Conservation (phyloP, 129 eudicot genomes). For the Tagetes patula region DNA sequence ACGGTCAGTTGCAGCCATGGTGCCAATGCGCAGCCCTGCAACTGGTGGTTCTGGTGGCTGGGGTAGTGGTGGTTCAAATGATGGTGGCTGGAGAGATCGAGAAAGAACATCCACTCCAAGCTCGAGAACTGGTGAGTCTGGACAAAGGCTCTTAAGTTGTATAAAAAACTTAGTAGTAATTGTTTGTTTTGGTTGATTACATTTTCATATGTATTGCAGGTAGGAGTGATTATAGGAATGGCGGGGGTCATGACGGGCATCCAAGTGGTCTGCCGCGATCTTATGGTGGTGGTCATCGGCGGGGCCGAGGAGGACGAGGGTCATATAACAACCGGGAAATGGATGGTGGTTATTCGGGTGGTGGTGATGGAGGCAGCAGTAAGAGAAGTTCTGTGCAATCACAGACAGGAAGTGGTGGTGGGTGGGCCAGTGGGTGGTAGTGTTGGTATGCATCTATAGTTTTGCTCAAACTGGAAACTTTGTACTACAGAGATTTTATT, state of each 20-base stretch:
- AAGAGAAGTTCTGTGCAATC: slow-evolving; percentile 29
- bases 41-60: slow-evolving; percentile 68
- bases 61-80: slow-evolving; percentile 50
- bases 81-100: slow-evolving; percentile 60
- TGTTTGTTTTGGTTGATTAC: slow-evolving; percentile 8
- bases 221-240: slow-evolving; percentile 59
- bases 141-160: background rate
- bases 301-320: slow-evolving; percentile 86
- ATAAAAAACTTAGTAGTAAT: background rate
- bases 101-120: slow-evolving; percentile 53
- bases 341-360: slow-evolving; percentile 45
- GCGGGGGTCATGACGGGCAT: slow-evolving; percentile 60
- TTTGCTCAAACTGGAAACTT: slow-evolving; percentile 4
- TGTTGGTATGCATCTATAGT: slow-evolving; percentile 14
- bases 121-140: slow-evolving; percentile 42
- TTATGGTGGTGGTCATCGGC: slow-evolving; percentile 62
- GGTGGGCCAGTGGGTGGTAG: slow-evolving; percentile 42
- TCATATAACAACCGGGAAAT: slow-evolving; percentile 48
- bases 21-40: slow-evolving; percentile 82
- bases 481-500: slow-evolving; percentile 16
- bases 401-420: slow-evolving; percentile 35
- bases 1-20: slow-evolving; percentile 92
- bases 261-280: slow-evolving; percentile 71
- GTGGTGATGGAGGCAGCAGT: slow-evolving; percentile 47
- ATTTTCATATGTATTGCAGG: slow-evolving; percentile 42